Evolutionary conservation across 1,284 basidiomycete genomes (phyloP).

Genomic region (Puccinia horiana): DNA sequence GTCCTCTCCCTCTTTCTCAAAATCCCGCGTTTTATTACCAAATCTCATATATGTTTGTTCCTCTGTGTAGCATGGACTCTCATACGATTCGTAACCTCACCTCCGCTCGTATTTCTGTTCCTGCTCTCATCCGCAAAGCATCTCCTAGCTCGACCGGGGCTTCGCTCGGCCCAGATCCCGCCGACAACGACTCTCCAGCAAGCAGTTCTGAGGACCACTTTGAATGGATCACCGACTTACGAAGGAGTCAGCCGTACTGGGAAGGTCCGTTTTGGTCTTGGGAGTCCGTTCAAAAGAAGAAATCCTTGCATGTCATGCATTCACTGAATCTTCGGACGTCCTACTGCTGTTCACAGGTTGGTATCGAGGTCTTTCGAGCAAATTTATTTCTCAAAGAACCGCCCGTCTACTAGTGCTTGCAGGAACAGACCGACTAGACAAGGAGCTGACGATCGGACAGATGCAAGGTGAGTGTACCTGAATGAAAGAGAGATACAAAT

Average conservation of each 20-base stretch:
- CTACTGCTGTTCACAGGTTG: constrained; percentile 67
- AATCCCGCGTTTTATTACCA: too few relatives aligned
- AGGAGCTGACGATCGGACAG: constrained; percentile 93
- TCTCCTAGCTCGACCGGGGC: constrained; percentile 46
- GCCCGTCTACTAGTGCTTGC: constrained; percentile 86
- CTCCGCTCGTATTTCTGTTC: constrained; percentile 82
- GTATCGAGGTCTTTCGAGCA: constrained; percentile 78
- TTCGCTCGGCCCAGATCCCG: constrained; percentile 52
- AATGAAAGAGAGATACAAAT: not conserved
- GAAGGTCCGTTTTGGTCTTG: constrained; percentile 46
- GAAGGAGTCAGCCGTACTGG: constrained; percentile 87
- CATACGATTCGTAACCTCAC: constrained; percentile 74
- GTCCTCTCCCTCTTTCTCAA: too few relatives aligned
- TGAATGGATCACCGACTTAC: constrained; percentile 79
- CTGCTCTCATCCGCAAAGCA: constrained; percentile 65
- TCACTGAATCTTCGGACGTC: not conserved
- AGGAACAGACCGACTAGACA: constrained; percentile 87
- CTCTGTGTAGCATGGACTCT: constrained; percentile 66
- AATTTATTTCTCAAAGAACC: constrained; percentile 74
- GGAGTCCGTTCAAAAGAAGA: not conserved
- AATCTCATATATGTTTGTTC: too few relatives aligned
- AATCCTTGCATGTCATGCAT: not conserved
- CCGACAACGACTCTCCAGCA: not conserved
- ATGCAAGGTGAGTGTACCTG: constrained; percentile 64
- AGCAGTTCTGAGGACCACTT: not conserved